phyloP scores from a whole-genome alignment of 2,329 filamentous ascomycete genomes.

The Penicillium sp. region DNA sequence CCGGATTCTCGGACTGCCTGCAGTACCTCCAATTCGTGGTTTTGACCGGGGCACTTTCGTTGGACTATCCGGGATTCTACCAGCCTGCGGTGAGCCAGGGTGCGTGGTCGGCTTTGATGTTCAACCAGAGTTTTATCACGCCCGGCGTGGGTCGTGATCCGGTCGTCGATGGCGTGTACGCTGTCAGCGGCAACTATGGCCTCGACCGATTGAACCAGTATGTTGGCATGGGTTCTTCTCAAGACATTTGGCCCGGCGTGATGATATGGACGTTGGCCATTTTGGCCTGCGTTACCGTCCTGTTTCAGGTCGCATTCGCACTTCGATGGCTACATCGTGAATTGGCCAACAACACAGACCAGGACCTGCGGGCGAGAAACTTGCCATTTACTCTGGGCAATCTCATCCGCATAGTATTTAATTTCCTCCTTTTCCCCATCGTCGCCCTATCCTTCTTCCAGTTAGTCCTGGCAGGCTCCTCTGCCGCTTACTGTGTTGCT shows the following conservation, averaged over 20 bases:
- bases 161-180: slow-evolving; percentile 83
- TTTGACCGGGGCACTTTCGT: slow-evolving; percentile 79
- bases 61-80: slow-evolving; percentile 92
- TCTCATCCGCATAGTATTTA: slow-evolving; percentile 82
- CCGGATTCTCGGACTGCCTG: slow-evolving; percentile 93
- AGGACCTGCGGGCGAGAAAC: slow-evolving; percentile 89
- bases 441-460: slow-evolving; percentile 89
- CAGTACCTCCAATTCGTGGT: slow-evolving; percentile 95
- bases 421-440: slow-evolving; percentile 86
- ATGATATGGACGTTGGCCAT: slow-evolving; percentile 86
- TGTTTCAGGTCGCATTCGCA: slow-evolving; percentile 76
- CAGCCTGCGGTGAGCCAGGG: slow-evolving; percentile 86
- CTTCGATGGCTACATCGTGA: slow-evolving; percentile 74
- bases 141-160: slow-evolving; percentile 65
- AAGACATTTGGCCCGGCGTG: slow-evolving; percentile 93
- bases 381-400: slow-evolving; percentile 81
- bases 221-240: slow-evolving; percentile 72
- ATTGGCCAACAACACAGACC: slow-evolving; percentile 71
- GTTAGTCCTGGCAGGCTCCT: slow-evolving; percentile 71
- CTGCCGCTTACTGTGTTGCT: slow-evolving; percentile 70
- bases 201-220: slow-evolving; percentile 77
- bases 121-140: slow-evolving; percentile 86
- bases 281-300: slow-evolving; percentile 64
- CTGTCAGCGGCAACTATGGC: slow-evolving; percentile 74
- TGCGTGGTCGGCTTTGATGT: slow-evolving; percentile 87